phyloP scores from a whole-genome alignment of 306 rosid species.

The Astragalus membranaceus region DNA sequence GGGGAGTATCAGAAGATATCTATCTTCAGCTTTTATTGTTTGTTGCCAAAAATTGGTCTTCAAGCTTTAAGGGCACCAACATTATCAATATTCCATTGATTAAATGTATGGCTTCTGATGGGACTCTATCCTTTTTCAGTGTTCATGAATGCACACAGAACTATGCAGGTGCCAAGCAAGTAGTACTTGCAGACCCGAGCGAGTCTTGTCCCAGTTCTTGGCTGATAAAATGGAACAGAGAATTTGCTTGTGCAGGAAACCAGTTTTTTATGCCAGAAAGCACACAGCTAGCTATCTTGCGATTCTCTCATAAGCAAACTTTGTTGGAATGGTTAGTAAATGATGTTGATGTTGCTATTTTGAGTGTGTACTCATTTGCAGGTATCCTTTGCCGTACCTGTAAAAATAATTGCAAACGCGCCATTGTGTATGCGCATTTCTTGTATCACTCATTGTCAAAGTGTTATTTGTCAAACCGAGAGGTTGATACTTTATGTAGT shows the following conservation, averaged over 20 bases:
- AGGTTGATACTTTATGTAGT: slow-evolving; percentile 22
- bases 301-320: background rate
- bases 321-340: slow-evolving; percentile 42
- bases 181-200: slow-evolving; percentile 14
- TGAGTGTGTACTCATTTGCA: slow-evolving; percentile 33
- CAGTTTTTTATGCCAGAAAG: slow-evolving; percentile 44
- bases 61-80: slow-evolving; percentile 19
- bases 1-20: slow-evolving; percentile 41
- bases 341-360: slow-evolving; percentile 1
- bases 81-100: slow-evolving; percentile 36
- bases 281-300: slow-evolving; percentile 37
- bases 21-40: slow-evolving; percentile 49
- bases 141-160: slow-evolving; percentile 2
- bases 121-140: slow-evolving; percentile 28
- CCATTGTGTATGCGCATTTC: slow-evolving; percentile 43
- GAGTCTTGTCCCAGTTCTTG: slow-evolving; percentile 31
- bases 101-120: slow-evolving; percentile 36
- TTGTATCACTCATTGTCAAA: slow-evolving; percentile 35
- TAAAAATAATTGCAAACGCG: background rate
- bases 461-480: background rate
- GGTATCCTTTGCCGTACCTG: background rate
- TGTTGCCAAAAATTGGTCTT: slow-evolving; percentile 45
- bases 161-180: background rate
- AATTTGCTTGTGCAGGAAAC: slow-evolving; percentile 22
- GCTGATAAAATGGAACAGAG: slow-evolving; percentile 49